Conservation (phyloP, 2,329 filamentous ascomycete species). For the Hypomyces rosellus region DNA sequence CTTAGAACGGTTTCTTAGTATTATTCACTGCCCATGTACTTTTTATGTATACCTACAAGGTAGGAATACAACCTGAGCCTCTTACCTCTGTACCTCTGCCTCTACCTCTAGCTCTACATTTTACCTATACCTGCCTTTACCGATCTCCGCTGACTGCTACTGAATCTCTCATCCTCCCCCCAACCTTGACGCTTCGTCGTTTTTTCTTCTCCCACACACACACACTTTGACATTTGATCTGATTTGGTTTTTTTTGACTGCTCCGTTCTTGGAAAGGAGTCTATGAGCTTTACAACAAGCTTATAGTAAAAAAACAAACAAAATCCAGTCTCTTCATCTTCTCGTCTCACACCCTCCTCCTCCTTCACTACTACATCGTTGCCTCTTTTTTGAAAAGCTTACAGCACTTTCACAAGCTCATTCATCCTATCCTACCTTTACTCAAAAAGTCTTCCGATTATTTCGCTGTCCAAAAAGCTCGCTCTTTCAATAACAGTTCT, state of each 20-base stretch:
- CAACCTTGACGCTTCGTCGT: too few relatives aligned
- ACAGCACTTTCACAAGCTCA: too few relatives aligned
- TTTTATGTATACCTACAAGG: too few relatives aligned
- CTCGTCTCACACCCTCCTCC: constrained; percentile 4
- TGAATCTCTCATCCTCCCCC: constrained; percentile 5
- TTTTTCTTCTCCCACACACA: constrained; percentile 8
- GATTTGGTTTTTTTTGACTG: not conserved
- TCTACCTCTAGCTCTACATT: too few relatives aligned
- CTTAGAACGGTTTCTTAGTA: not conserved
- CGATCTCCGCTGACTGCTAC: not conserved
- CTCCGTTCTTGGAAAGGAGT: not conserved
- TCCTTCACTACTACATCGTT: not conserved
- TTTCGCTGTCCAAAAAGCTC: too few relatives aligned
- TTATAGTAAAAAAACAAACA: not conserved
- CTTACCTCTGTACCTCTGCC: too few relatives aligned
- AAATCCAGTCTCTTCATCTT: not conserved
- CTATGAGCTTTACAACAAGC: not conserved
- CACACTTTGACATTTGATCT: not conserved
- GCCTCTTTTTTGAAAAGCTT: too few relatives aligned
- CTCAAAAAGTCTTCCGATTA: too few relatives aligned
- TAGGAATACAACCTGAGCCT: too few relatives aligned
- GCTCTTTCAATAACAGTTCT: too few relatives aligned
- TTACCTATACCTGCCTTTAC: constrained; percentile 2
- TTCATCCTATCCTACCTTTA: too few relatives aligned
- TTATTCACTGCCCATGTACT: not conserved